Conservation (phyloP, 257 asterid species). For the Verbascum thapsus region DNA sequence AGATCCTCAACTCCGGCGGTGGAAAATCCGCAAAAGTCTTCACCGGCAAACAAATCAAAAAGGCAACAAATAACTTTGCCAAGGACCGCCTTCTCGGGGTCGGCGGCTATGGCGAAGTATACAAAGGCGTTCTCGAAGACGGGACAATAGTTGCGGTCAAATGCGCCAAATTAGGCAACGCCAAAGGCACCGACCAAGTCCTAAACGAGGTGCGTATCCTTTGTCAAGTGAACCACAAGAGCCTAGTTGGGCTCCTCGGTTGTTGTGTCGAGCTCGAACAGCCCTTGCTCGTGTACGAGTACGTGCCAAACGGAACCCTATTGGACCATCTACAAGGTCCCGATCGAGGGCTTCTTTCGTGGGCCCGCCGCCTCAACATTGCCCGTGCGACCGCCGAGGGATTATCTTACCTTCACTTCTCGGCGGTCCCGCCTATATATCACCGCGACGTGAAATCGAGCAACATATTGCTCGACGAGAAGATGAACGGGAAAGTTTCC, state of each 20-base stretch:
- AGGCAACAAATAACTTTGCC: slow-evolving; percentile 78
- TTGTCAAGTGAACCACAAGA: slow-evolving; percentile 86
- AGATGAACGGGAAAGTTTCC: slow-evolving; percentile 68
- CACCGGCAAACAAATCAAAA: slow-evolving; percentile 73
- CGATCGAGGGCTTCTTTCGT: slow-evolving; percentile 40
- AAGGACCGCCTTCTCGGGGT: slow-evolving; percentile 79
- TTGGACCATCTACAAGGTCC: slow-evolving; percentile 54
- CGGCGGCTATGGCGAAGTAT: slow-evolving; percentile 93
- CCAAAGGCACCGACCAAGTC: slow-evolving; percentile 85
- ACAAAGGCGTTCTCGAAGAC: slow-evolving; percentile 67
- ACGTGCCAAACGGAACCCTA: slow-evolving; percentile 63
- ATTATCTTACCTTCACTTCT: slow-evolving; percentile 83
- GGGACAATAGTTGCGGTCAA: slow-evolving; percentile 78
- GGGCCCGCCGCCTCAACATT: slow-evolving; percentile 59
- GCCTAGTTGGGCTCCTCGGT: slow-evolving; percentile 82
- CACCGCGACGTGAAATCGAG: slow-evolving; percentile 95
- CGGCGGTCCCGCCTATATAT: slow-evolving; percentile 82
- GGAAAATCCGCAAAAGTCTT: slow-evolving; percentile 67
- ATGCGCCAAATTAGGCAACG: slow-evolving; percentile 85
- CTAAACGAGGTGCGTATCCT: slow-evolving; percentile 88
- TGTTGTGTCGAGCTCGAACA: slow-evolving; percentile 94
- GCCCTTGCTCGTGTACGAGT: slow-evolving; percentile 85
- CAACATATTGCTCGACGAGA: slow-evolving; percentile 76
- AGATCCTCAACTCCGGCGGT: slow-evolving; percentile 74
- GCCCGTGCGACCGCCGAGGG: slow-evolving; percentile 87